Percentiles rank a stretch among this genome's conserved stretches.
phyloP scores from a whole-genome alignment of 306 rosid species.

The Sophora flavescens region DNA sequence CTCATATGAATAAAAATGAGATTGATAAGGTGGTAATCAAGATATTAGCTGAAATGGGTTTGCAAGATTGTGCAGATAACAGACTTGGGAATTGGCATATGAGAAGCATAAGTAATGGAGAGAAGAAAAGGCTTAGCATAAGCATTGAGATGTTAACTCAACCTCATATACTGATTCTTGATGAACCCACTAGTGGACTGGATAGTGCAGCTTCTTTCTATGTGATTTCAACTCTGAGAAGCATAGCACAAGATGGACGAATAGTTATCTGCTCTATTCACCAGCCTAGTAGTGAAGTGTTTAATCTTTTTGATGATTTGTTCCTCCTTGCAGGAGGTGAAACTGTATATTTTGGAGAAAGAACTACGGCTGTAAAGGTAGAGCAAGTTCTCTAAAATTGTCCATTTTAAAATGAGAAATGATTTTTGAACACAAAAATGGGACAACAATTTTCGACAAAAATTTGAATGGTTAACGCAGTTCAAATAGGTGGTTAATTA shows the following conservation, averaged over 20 bases:
- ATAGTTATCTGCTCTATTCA: slow-evolving; percentile 76
- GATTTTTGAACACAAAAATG: too few relatives aligned
- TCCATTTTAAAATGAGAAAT: too few relatives aligned
- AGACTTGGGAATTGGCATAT: slow-evolving; percentile 78
- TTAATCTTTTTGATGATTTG: slow-evolving; percentile 73
- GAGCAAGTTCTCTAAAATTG: background rate
- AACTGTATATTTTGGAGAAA: slow-evolving; percentile 76
- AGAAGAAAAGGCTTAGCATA: slow-evolving; percentile 82
- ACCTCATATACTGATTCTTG: slow-evolving; percentile 72
- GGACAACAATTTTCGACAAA: too few relatives aligned
- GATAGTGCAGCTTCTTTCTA: slow-evolving; percentile 85
- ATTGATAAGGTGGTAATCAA: slow-evolving; percentile 55
- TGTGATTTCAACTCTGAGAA: slow-evolving; percentile 67
- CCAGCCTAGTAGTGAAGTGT: slow-evolving; percentile 77
- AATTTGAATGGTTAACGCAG: too few relatives aligned
- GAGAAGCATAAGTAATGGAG: slow-evolving; percentile 81
- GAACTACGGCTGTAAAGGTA: slow-evolving; percentile 68
- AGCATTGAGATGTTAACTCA: slow-evolving; percentile 73
- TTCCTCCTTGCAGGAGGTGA: slow-evolving; percentile 71
- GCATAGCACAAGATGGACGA: slow-evolving; percentile 65
- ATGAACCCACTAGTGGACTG: slow-evolving; percentile 88
- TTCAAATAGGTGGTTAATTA: too few relatives aligned
- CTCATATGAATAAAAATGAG: slow-evolving; percentile 60
- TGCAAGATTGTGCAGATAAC: slow-evolving; percentile 75
- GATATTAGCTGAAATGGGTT: slow-evolving; percentile 72